Conservation (phyloP, 495 filamentous ascomycete genomes). For the Monascus purpureus region DNA sequence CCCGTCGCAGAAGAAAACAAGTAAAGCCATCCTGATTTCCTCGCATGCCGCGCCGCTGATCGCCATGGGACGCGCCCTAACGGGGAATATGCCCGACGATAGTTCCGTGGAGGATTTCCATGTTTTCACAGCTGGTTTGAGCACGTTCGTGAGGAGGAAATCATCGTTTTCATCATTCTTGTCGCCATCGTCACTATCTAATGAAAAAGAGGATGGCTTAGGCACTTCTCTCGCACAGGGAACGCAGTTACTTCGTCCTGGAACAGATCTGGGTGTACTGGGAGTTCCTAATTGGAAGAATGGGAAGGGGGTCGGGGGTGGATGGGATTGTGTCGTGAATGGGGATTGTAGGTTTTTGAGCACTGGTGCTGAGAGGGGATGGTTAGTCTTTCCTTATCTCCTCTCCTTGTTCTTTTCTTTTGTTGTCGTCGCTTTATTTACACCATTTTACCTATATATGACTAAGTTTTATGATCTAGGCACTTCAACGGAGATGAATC, state of each 20-base stretch:
- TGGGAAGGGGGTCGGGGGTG: constrained; percentile 58
- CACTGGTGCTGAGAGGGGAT: constrained; percentile 74
- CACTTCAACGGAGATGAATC: constrained; percentile 64
- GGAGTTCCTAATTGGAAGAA: constrained; percentile 41
- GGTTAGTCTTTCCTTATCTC: constrained; percentile 40
- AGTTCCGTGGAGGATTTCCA: constrained; percentile 60
- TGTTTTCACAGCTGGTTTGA: constrained; percentile 75
- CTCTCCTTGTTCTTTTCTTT: constrained; percentile 6
- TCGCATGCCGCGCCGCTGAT: constrained; percentile 88
- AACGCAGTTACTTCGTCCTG: constrained; percentile 10
- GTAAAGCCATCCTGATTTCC: constrained; percentile 60
- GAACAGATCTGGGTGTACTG: not conserved
- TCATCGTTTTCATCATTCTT: not conserved
- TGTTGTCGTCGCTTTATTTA: not conserved
- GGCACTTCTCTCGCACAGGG: constrained; percentile 20
- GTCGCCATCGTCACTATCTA: no score
- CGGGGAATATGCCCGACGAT: constrained; percentile 58
- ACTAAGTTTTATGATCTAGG: no score
- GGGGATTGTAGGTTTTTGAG: constrained; percentile 71
- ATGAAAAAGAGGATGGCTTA: no score
- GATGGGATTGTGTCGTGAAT: constrained; percentile 68
- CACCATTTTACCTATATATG: constrained; percentile 4
- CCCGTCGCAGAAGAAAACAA: constrained; percentile 9
- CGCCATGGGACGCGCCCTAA: constrained; percentile 67
- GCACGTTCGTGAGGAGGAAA: constrained; percentile 36